These are phyloP conservation scores for Dalbergia cultrata DNA, from an alignment of 306 rosid genomes.

Conservation along the genomic window DNA sequence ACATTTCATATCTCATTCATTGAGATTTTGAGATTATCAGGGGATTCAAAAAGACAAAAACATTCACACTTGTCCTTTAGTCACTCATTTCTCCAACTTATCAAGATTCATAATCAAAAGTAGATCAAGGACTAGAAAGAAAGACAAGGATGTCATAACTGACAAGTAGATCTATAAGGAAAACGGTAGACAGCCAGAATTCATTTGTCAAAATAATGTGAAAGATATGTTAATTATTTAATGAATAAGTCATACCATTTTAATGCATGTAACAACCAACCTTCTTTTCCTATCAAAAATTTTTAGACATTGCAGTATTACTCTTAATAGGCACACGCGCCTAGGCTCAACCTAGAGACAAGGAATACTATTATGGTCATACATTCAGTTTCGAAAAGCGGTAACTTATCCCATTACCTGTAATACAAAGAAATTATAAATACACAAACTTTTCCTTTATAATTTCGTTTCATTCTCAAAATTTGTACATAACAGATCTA, in stretches of 20 bases:
- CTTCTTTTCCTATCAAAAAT: too few species aligned
- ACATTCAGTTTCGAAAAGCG: not conserved
- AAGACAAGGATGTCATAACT: constrained; percentile 1
- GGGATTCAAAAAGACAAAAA: not conserved
- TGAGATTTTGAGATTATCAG: not conserved
- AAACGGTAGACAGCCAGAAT: too few species aligned
- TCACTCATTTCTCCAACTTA: not conserved
- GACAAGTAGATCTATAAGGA: not conserved
- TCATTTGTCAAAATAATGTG: too few species aligned
- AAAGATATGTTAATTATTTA: too few species aligned
- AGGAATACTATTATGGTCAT: not conserved
- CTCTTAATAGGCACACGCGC: not conserved
- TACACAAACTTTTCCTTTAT: not conserved
- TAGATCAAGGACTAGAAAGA: not conserved
- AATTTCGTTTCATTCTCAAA: constrained; percentile 24
- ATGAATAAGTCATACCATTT: too few species aligned
- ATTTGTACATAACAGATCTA: constrained; percentile 13
- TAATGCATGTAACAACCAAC: too few species aligned
- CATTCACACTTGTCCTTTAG: not conserved
- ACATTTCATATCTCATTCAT: not conserved
- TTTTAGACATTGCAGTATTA: too few species aligned
- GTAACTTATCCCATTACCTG: not conserved
- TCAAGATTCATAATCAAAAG: not conserved
- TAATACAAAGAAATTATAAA: not conserved
- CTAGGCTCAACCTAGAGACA: not conserved